These are phyloP conservation scores for Hymenoscyphus salicellus DNA, from an alignment of 2,329 filamentous ascomycete species.

Conservation along the genomic window DNA sequence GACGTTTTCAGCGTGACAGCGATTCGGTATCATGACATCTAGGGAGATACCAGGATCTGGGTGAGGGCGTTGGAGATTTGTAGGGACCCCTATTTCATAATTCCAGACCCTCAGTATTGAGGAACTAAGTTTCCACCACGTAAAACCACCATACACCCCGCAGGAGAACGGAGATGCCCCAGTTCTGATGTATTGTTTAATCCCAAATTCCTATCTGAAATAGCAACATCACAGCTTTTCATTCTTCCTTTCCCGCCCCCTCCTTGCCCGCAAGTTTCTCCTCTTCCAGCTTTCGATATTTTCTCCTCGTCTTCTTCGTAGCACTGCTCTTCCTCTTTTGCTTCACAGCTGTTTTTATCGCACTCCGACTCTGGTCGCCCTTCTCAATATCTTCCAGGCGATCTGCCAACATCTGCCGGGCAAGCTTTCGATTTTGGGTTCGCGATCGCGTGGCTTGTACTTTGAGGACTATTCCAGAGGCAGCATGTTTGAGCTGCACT, in stretches of 20 bases:
- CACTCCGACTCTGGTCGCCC: conserved; percentile 65
- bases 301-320: conserved; percentile 77
- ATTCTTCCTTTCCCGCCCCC: conserved; percentile 15
- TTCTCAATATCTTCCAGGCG: conserved; percentile 65
- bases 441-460: conserved; percentile 87
- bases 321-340: conserved; percentile 71
- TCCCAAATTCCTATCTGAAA: background rate
- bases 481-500: conserved; percentile 85
- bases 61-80: no score
- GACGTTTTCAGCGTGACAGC: no score
- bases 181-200: background rate
- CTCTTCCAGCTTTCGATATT: conserved; percentile 61
- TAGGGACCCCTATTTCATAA: no score
- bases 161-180: background rate
- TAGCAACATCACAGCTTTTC: background rate
- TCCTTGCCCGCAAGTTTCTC: conserved; percentile 27
- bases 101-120: no score
- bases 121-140: no score
- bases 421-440: conserved; percentile 82
- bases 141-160: no score
- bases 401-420: conserved; percentile 62
- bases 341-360: conserved; percentile 61
- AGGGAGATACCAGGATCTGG: no score
- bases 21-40: no score
- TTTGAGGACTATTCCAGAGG: conserved; percentile 91